A percentile compares a stretch with the other conserved stretches of the same genome.
These are phyloP conservation scores for Sonneratia alba DNA, from an alignment of 345 rosid species.

Conservation along the genomic window DNA sequence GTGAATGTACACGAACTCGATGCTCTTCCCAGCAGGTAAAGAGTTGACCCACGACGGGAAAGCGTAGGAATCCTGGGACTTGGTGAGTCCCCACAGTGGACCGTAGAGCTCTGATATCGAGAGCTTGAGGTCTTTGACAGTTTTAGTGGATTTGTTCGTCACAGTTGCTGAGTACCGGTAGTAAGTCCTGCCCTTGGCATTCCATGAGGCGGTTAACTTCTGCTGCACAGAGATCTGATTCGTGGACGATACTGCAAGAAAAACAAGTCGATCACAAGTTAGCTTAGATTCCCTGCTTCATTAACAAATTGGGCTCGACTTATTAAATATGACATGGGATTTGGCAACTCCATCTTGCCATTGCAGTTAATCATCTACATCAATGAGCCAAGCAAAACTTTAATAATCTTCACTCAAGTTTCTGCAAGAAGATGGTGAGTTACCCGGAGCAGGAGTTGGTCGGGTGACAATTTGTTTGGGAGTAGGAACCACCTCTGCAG, in stretches of 20 bases:
- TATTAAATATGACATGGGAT: no score
- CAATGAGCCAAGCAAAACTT: no score
- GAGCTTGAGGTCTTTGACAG: conserved; percentile 52
- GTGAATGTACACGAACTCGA: conserved; percentile 88
- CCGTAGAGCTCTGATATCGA: conserved; percentile 80
- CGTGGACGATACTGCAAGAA: conserved; percentile 38
- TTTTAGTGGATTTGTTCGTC: conserved; percentile 62
- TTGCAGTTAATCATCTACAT: no score
- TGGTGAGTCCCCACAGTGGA: conserved; percentile 82
- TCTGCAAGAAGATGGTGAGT: not conserved
- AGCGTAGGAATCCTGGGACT: conserved; percentile 43
- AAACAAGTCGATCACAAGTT: not conserved
- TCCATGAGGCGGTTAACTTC: conserved; percentile 83
- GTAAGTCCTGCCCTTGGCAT: conserved; percentile 57
- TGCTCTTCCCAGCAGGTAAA: conserved; percentile 56
- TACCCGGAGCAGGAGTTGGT: conserved; percentile 61
- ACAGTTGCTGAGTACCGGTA: conserved; percentile 70
- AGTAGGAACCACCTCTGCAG: conserved; percentile 46
- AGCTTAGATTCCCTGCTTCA: not conserved
- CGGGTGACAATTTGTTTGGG: conserved; percentile 28
- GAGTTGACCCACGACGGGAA: conserved; percentile 70
- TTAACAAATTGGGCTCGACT: not conserved
- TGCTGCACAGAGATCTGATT: conserved; percentile 59
- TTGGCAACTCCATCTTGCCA: no score
- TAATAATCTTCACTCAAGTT: no score